These are phyloP conservation scores for Lophiostoma macrostomum DNA, from an alignment of 495 filamentous ascomycete genomes.

Conservation along the genomic window DNA sequence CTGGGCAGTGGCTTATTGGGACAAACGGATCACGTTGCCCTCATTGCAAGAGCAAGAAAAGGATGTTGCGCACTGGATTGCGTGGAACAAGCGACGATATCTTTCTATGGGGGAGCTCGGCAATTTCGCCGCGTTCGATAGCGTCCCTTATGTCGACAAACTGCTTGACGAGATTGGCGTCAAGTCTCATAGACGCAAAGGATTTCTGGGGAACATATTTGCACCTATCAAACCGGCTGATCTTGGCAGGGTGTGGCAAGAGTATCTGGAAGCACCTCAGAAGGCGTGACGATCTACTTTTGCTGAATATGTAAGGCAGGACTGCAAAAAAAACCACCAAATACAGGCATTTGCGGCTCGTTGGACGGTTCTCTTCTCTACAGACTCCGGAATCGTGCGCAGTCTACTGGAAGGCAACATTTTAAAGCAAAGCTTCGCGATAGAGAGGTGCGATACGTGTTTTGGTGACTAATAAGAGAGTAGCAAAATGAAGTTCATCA, in stretches of 20 bases:
- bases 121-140: not conserved
- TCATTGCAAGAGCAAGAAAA: not conserved
- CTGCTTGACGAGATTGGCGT: not conserved
- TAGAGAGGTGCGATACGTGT: too few relatives aligned
- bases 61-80: not conserved
- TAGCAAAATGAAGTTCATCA: too few relatives aligned
- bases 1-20: constrained; percentile 14
- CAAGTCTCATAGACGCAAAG: not conserved
- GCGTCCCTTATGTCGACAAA: not conserved
- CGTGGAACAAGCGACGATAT: constrained; percentile 3
- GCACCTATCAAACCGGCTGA: not conserved
- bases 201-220: not conserved
- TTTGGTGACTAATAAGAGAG: too few relatives aligned
- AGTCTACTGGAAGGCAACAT: too few relatives aligned
- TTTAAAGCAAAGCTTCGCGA: too few relatives aligned
- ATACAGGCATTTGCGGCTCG: too few relatives aligned
- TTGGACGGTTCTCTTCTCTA: too few relatives aligned
- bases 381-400: too few relatives aligned
- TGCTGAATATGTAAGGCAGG: too few relatives aligned
- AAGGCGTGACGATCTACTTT: too few relatives aligned
- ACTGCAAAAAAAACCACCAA: too few relatives aligned
- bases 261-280: not conserved
- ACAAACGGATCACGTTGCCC: not conserved
- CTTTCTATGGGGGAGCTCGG: constrained; percentile 1
- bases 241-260: constrained; percentile 1